These are phyloP conservation scores for Datura wrightii DNA, from an alignment of 257 asterid species.

Conservation along the genomic window DNA sequence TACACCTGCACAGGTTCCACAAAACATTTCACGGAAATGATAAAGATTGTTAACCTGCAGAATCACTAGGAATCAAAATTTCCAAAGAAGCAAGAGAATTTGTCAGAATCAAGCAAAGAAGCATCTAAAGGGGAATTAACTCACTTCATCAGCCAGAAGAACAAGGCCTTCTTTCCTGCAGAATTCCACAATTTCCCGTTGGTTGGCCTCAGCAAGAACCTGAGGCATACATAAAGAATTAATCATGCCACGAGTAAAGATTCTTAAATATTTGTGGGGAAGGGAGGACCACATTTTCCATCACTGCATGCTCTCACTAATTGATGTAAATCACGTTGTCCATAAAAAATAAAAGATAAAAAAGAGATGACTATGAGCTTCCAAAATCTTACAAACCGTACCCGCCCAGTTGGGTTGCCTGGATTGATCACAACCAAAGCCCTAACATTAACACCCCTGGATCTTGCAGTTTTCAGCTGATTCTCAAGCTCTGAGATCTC, in stretches of 20 bases:
- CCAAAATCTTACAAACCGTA: conserved; percentile 27
- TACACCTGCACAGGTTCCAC: conserved; percentile 62
- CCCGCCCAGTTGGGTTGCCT: conserved; percentile 99
- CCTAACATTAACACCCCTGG: conserved; percentile 72
- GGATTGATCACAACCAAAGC: conserved; percentile 98
- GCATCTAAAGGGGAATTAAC: conserved; percentile 20
- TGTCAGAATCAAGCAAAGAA: conserved; percentile 11
- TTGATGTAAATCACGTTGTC: neutral
- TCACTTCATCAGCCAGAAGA: conserved; percentile 98
- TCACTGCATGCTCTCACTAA: neutral
- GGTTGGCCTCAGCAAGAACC: conserved; percentile 75
- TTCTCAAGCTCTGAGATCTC: conserved; percentile 80
- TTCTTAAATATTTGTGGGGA: neutral
- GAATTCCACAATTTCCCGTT: conserved; percentile 82
- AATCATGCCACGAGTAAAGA: neutral
- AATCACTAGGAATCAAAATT: neutral
- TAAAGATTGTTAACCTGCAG: neutral
- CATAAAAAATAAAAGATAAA: neutral
- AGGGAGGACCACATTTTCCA: neutral
- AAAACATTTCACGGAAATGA: conserved; percentile 14
- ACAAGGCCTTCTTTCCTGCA: conserved; percentile 95
- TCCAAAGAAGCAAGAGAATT: neutral
- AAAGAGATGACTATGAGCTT: neutral
- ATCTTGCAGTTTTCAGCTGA: conserved; percentile 79
- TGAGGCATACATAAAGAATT: conserved; percentile 19